Evolutionary conservation across 1,139 yeast species (phyloP), one percentile per base, ranked within the genome.

Genomic region (Debaryomyces sp.): DNA sequence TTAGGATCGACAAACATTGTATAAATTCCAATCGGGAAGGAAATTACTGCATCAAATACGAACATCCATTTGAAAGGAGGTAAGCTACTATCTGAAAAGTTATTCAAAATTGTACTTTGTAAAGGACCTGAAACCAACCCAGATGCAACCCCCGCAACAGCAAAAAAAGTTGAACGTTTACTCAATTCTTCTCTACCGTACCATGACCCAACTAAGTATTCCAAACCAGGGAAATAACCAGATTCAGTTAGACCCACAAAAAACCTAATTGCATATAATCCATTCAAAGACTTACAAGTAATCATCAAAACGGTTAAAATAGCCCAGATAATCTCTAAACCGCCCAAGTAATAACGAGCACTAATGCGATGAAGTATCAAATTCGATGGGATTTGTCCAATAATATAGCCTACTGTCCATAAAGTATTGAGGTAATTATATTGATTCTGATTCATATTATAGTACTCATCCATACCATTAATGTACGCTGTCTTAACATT

Each of bases 381-480:
- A 57, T 80, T 81, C 12, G 83, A 75, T 1, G 87, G 88, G 33
- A 82, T 69, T 54, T 81, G 85, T 10, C 86, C 85, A 45, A 82
- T 63, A 49, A 81, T 77, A 52, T 82, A 82, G 1, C 87, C 88
- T n/a, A 80, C 78, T 0, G 85, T 81, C 76, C 80, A 82, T 29
- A 78, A 63, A 0, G 86, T 77, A 12, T 69, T 67, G 58, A 82
- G 66, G 46, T 78, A 75, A 51, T 82, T 78, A 51, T 75, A 78
- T 54, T 84, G 84, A 54, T 83, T 79, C n/a, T 72, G 73, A 47
- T 66, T 62, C 77, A 84, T 77, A 7, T 62, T 53, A 53, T 78
- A 77, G 53, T 77, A 77, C 52, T 82, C 85, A 49, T 73, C 68
- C 87, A 84, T 81, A 17, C 88, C 87, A 47, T 82, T 80, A 35